A percentile compares a stretch with the other conserved stretches of the same genome.
phyloP scores from a whole-genome alignment of 176 grass and related monocot species.

The Luzula sylvatica region DNA sequence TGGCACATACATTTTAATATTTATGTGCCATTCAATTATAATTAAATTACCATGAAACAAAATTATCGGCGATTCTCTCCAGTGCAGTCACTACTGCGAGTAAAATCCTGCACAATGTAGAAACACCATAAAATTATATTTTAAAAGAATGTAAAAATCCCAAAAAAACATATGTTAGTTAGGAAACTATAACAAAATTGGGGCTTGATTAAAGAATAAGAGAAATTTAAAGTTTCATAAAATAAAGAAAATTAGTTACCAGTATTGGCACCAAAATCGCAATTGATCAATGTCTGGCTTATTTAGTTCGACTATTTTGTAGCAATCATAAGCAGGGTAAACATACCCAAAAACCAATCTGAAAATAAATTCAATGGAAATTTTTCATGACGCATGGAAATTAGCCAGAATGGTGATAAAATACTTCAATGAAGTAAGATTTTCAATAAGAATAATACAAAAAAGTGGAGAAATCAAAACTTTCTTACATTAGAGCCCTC shows the following conservation, averaged over 20 bases:
- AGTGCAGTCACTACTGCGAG: conserved; percentile 58
- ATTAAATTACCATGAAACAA: conserved; percentile 71
- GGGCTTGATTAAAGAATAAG: background rate
- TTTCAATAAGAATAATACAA: background rate
- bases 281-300: conserved; percentile 69
- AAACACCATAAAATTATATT: background rate
- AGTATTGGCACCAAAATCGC: conserved; percentile 97
- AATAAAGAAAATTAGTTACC: conserved; percentile 28
- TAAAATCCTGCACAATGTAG: conserved; percentile 54
- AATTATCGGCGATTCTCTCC: conserved; percentile 66
- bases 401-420: too few species aligned
- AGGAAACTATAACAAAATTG: too few species aligned
- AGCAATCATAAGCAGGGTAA: conserved; percentile 89
- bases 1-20: background rate
- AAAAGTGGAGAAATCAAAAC: background rate
- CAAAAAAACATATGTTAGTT: too few species aligned
- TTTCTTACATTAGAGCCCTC: conserved; percentile 52
- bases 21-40: background rate
- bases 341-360: conserved; percentile 80
- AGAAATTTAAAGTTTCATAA: conserved; percentile 1
- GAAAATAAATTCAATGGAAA: background rate
- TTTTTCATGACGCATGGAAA: too few species aligned
- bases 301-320: conserved; percentile 75
- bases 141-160: background rate
- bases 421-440: background rate